Evolutionary conservation across 2,329 filamentous ascomycete genomes (phyloP).

Genomic region (Colletotrichum limetticola): DNA sequence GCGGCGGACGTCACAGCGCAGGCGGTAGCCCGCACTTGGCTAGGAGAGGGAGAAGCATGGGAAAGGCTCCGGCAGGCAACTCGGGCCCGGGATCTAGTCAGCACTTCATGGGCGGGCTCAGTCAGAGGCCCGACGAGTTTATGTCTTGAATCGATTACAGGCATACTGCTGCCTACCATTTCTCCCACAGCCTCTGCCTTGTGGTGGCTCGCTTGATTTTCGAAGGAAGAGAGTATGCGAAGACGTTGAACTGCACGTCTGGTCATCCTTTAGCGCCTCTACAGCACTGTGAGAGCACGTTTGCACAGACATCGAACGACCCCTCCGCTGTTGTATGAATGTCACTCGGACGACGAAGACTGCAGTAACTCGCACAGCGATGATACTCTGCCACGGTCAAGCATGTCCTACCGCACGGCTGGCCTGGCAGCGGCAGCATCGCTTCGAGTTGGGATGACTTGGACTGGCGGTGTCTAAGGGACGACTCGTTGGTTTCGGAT

Average conservation of each 20-base stretch:
- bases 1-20: slow-evolving; percentile 24
- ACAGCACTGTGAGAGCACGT: no score
- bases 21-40: background rate
- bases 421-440: slow-evolving; percentile 11
- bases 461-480: slow-evolving; percentile 11
- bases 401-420: background rate
- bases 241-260: background rate
- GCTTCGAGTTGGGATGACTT: slow-evolving; percentile 1
- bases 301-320: slow-evolving; percentile 2
- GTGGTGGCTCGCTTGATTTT: background rate
- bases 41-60: background rate
- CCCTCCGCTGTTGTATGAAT: background rate
- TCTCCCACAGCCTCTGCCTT: background rate
- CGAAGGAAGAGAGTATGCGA: background rate
- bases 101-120: background rate
- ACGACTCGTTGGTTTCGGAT: slow-evolving; percentile 22
- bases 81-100: background rate
- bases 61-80: slow-evolving; percentile 16
- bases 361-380: background rate
- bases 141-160: background rate
- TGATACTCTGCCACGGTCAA: background rate
- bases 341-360: background rate
- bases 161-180: background rate
- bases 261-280: background rate
- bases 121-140: background rate